Percentiles rank a stretch among this genome's conserved stretches.
Conservation (phyloP, 2,329 filamentous ascomycete species). For the Mycosphaerelloides madeirae region DNA sequence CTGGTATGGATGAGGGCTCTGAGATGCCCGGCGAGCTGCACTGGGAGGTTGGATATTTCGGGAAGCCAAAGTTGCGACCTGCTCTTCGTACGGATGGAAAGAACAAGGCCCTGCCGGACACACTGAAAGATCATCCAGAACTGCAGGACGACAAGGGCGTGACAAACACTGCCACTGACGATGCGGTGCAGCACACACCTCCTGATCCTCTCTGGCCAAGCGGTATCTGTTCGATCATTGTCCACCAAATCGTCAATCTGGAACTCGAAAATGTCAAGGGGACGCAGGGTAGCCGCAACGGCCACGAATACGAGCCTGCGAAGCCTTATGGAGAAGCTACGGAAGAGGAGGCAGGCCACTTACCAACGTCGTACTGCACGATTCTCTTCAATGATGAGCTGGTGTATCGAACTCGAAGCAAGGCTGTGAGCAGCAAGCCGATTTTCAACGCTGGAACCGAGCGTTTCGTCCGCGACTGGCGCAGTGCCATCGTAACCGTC, state of each 20-base stretch:
- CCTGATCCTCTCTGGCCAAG: conserved; percentile 96
- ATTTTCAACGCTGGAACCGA: conserved; percentile 98
- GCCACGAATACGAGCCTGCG: conserved; percentile 83
- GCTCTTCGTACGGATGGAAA: conserved; percentile 83
- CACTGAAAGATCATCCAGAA: conserved; percentile 67
- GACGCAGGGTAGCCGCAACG: conserved; percentile 73
- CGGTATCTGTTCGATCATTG: conserved; percentile 76
- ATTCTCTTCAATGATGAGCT: conserved; percentile 85
- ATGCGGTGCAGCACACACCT: conserved; percentile 82
- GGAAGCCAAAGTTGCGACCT: conserved; percentile 80
- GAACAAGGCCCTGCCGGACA: conserved; percentile 68
- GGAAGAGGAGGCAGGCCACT: conserved; percentile 71
- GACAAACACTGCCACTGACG: conserved; percentile 67
- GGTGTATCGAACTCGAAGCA: conserved; percentile 88
- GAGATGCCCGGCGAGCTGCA: conserved; percentile 89
- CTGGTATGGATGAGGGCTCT: conserved; percentile 75
- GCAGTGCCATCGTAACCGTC: conserved; percentile 77
- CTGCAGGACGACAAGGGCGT: conserved; percentile 85
- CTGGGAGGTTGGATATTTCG: conserved; percentile 95
- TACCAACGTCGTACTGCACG: conserved; percentile 92
- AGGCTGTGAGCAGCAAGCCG: conserved; percentile 88
- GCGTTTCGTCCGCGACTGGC: conserved; percentile 88
- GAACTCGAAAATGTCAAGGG: conserved; percentile 90
- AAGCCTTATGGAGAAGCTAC: conserved; percentile 78
- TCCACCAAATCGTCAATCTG: conserved; percentile 93